phyloP scores from a whole-genome alignment of 257 asterid genomes.

The Solanum sitiens region DNA sequence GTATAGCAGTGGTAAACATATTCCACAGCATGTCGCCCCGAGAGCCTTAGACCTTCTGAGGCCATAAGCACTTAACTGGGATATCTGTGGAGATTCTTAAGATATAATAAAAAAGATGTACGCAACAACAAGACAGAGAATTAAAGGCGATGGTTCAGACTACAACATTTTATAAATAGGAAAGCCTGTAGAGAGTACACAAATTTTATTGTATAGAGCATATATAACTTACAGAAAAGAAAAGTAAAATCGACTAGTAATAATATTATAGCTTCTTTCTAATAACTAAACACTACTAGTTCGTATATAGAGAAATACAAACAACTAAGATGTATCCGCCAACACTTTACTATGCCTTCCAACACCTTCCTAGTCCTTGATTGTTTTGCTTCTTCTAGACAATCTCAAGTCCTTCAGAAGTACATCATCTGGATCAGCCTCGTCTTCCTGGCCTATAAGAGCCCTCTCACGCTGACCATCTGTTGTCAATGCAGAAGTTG shows the following conservation, averaged over 20 bases:
- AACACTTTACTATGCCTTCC: not conserved
- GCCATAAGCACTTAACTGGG: too few species aligned
- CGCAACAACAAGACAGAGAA: not conserved
- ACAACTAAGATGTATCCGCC: not conserved
- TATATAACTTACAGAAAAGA: not conserved
- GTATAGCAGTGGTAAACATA: too few species aligned
- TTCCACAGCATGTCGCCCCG: too few species aligned
- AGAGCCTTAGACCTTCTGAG: too few species aligned
- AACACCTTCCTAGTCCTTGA: slow-evolving; percentile 1
- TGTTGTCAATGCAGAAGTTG: not conserved
- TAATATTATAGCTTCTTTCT: not conserved
- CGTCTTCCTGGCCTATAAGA: not conserved
- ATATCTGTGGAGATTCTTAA: too few species aligned
- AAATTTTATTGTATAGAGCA: not conserved
- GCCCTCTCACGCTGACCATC: slow-evolving; percentile 2
- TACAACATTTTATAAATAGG: not conserved
- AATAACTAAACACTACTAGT: not conserved
- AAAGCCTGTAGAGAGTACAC: not conserved
- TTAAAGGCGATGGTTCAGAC: not conserved
- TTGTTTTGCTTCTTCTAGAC: not conserved
- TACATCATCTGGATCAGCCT: not conserved
- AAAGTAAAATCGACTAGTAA: not conserved
- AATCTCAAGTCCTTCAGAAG: not conserved
- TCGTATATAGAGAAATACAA: not conserved
- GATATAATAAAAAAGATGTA: too few species aligned